Conservation (phyloP, 2,329 filamentous ascomycete species). For the Penicillium polonicum region DNA sequence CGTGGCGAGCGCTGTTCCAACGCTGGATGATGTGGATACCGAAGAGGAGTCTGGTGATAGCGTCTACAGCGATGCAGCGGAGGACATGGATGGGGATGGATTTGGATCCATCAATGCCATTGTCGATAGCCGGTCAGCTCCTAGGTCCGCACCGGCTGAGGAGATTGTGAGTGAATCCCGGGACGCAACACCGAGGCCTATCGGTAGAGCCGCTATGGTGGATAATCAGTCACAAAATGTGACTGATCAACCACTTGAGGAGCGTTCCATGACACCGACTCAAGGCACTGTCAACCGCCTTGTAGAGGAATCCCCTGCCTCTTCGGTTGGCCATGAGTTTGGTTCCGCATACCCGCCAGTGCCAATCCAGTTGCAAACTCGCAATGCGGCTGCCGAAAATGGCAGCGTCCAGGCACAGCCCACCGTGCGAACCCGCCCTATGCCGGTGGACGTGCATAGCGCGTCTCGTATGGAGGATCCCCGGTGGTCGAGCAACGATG, state of each 20-base stretch:
- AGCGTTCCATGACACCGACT: constrained; percentile 23
- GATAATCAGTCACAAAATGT: constrained; percentile 18
- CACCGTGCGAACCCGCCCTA: constrained; percentile 19
- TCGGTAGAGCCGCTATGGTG: constrained; percentile 11
- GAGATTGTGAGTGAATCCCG: constrained; percentile 14
- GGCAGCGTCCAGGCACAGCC: constrained; percentile 10
- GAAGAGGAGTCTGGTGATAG: constrained; percentile 46
- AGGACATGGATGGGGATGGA: constrained; percentile 44
- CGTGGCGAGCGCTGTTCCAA: constrained; percentile 14
- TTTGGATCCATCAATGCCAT: constrained; percentile 54
- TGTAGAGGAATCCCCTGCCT: constrained; percentile 20
- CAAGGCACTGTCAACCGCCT: constrained; percentile 15
- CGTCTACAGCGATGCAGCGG: constrained; percentile 49
- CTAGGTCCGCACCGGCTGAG: constrained; percentile 13
- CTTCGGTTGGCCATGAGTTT: constrained; percentile 15
- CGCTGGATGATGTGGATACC: constrained; percentile 25
- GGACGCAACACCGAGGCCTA: constrained; percentile 19
- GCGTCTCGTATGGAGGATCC: constrained; percentile 12
- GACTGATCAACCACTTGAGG: constrained; percentile 11
- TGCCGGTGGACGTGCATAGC: constrained; percentile 19
- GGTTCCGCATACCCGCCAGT: constrained; percentile 22
- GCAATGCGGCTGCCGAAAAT: constrained; percentile 1
- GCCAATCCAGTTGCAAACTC: constrained; percentile 10
- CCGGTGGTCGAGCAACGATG: constrained; percentile 10
- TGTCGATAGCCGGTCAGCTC: constrained; percentile 36